Evolutionary conservation across 129 eudicot species (phyloP), one percentile per base, ranked within the genome.

Genomic region (Flaveria linearis): DNA sequence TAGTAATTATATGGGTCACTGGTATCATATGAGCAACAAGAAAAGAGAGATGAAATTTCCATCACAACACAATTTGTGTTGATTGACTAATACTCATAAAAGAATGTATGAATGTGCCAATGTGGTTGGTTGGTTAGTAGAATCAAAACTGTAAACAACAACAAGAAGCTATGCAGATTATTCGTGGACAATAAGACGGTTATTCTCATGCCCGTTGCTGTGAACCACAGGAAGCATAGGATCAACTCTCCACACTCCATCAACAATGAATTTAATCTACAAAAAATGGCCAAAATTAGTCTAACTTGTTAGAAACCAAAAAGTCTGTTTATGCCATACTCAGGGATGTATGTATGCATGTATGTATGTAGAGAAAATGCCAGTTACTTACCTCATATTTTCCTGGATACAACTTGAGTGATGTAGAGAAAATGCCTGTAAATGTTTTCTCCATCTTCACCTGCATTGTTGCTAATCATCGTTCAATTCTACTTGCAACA

Each of bases 221-320:
- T 72, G 73, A 46, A 84, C 88, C 9, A 84, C 81, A 10, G 94
- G 96, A 6, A 90, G 94, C 69, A 92, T 72, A 16, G 98, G 98
- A 82, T 92, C 98, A 41, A 85, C 70, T 73, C 66, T 83, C 98
- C 98, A 92, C 63, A 58, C 63, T 71, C 98, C 98, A 76, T 92
- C 98, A 39, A 92, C 96, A 17, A 92, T 83, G 78, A 92, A 92
- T 73, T 92, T 92, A 74, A 92, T 92, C 98, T 92, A 89, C 69
- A 86, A 25, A 78, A 55, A 1, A 52, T 47, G 33, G 49, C 25
- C 53, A 73, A 28, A 20, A 58, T 22, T 7, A 42, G 9, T 56
- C 18, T 3, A 55, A 56, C 6, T 13, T 13, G 14, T 62, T 6
- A 13, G 3, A 28, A 20, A 20, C 22, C 22, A 20, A 45, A 9